A percentile compares a stretch with the other conserved stretches of the same genome.
Evolutionary conservation across 805 yeast species (phyloP).

Genomic region (Ogataea glucozyma): DNA sequence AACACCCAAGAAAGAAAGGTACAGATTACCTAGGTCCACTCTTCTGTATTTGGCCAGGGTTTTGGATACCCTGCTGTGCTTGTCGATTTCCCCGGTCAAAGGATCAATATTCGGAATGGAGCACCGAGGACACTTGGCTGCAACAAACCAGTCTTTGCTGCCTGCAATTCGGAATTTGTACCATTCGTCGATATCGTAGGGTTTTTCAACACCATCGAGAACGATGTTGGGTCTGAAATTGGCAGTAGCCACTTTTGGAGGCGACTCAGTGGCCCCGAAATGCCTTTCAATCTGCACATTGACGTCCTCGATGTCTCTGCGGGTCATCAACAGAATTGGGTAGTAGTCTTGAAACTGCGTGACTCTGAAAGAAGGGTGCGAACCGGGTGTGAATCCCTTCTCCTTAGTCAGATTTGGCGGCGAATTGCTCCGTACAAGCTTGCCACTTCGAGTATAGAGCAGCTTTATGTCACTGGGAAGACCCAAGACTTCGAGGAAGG

Average conservation of each 20-base stretch:
- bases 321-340: slow-evolving; percentile 27
- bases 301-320: slow-evolving; percentile 24
- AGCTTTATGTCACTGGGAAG: slow-evolving; percentile 18
- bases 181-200: slow-evolving; percentile 31
- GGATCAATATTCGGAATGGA: slow-evolving; percentile 28
- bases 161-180: slow-evolving; percentile 17
- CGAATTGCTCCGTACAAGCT: slow-evolving; percentile 27
- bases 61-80: slow-evolving; percentile 21
- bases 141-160: slow-evolving; percentile 24
- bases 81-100: slow-evolving; percentile 20
- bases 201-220: slow-evolving; percentile 15
- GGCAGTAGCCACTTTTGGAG: slow-evolving; percentile 8
- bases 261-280: slow-evolving; percentile 1
- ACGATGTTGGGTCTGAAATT: slow-evolving; percentile 30
- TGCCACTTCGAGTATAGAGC: slow-evolving; percentile 27
- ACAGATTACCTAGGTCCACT: slow-evolving; percentile 22
- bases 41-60: slow-evolving; percentile 25
- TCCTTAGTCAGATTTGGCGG: slow-evolving; percentile 17
- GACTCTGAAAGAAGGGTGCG: slow-evolving; percentile 16
- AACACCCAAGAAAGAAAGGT: slow-evolving; percentile 24
- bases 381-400: slow-evolving; percentile 9
- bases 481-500: slow-evolving; percentile 15
- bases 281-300: slow-evolving; percentile 10
- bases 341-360: slow-evolving; percentile 32
- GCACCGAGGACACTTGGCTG: slow-evolving; percentile 33